A percentile compares a stretch with the other conserved stretches of the same genome.
These are phyloP conservation scores for Fusarium praegraminearum DNA, from an alignment of 2,329 filamentous ascomycete species.

Conservation along the genomic window DNA sequence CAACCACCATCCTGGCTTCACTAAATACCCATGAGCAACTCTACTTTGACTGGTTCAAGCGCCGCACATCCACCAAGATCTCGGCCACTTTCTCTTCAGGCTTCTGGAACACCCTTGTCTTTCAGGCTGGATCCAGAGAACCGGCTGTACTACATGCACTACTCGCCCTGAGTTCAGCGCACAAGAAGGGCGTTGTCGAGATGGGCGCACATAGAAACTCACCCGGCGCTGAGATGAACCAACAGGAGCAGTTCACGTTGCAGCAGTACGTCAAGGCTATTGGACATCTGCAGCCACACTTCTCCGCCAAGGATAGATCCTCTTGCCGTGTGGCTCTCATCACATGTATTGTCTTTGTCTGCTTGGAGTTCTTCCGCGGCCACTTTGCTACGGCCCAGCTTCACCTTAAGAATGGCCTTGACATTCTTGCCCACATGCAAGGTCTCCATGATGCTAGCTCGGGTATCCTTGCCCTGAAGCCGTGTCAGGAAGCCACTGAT, in stretches of 20 bases:
- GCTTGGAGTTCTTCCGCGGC: constrained; percentile 36
- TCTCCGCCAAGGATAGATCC: constrained; percentile 40
- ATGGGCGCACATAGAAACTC: constrained; percentile 10
- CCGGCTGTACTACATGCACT: constrained; percentile 57
- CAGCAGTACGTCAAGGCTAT: constrained; percentile 56
- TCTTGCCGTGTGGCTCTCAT: constrained; percentile 55
- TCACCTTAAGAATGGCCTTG: constrained; percentile 36
- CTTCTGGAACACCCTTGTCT: constrained; percentile 56
- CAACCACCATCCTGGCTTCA: constrained; percentile 6
- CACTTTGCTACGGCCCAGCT: constrained; percentile 38
- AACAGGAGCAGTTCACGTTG: constrained; percentile 43
- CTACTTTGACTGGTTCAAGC: constrained; percentile 50
- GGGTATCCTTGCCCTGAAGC: constrained; percentile 20
- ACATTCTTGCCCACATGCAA: constrained; percentile 54
- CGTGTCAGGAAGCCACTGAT: constrained; percentile 50
- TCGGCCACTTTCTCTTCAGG: constrained; percentile 52
- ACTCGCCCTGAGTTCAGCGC: constrained; percentile 54
- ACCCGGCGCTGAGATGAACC: constrained; percentile 2
- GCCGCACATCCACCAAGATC: constrained; percentile 53
- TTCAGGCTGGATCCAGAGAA: constrained; percentile 53
- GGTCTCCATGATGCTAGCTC: constrained; percentile 51
- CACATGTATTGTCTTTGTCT: constrained; percentile 42
- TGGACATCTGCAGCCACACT: constrained; percentile 52
- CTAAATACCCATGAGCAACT: constrained; percentile 24
- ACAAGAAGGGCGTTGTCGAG: constrained; percentile 40